Evolutionary conservation across 2,329 filamentous ascomycete species (phyloP), one percentile per base, ranked within the genome.

Genomic region (Emmonsiellopsis sp.): DNA sequence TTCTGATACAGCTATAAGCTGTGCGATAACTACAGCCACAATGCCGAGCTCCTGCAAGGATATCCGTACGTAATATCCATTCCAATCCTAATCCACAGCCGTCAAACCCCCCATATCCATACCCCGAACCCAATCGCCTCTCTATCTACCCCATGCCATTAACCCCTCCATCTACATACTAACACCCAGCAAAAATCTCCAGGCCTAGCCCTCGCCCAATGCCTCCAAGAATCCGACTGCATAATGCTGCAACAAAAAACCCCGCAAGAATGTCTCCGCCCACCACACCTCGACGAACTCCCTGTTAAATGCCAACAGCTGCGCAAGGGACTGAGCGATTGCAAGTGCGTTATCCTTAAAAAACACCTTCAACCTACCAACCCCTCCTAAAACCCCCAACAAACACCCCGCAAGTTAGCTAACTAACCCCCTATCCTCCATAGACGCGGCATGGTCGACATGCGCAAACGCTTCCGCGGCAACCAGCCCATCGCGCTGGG

Each of bases 21-120:
- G 46, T 49, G 2, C 9, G 7, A 51, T 14, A 42, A 3, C 9
- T 39, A 54, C 44, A 49, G 39, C 53, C 69, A 77, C 70, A 52
- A 95, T 97, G 93, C 91, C 92, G 55, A 90, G 87, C 71, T 96
- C 92, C 58, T 98, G 93, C 76, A 88, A 91, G 82, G 92, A 97
- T 72, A 88, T 98, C 68, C 84, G 92, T 97, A 81, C 62, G 88
- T 75, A 50, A 21, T 53, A 44, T 48, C 9, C 31, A 42, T 3
- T 42, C 27, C 34, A 43, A 32, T 14, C 13, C 47, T 42, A 37
- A 55, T 40, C 9, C 21, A 45, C 27, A 17, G 34, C 36, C 9
- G 11, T 13, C 9, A 31, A 42, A 6, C 33, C n/a, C 34, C 5
- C 8, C 14, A 32, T 21, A 17, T 32, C n/a, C 27, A 33, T 11